Conservation (phyloP, 2,329 filamentous ascomycete species). For the Biscogniauxia mediterranea region DNA sequence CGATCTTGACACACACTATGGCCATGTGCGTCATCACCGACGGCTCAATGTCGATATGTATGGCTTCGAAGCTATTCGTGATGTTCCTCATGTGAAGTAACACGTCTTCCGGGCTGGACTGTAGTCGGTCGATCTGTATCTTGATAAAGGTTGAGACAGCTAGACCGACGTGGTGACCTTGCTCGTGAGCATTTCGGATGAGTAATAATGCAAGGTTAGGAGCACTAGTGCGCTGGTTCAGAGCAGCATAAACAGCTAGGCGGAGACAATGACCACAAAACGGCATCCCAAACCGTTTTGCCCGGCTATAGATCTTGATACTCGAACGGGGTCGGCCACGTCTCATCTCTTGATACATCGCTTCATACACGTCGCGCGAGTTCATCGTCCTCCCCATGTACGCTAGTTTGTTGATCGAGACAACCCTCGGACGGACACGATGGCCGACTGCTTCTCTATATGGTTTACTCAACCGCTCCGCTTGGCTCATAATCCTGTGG, state of each 20-base stretch:
- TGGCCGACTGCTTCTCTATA: background rate
- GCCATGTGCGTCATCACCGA: conserved; percentile 29
- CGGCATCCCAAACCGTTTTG: conserved; percentile 34
- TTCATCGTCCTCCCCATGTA: conserved; percentile 27
- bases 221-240: conserved; percentile 33
- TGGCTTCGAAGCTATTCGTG: conserved; percentile 25
- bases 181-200: conserved; percentile 38
- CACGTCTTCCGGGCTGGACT: conserved; percentile 20
- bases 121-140: conserved; percentile 23
- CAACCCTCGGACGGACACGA: conserved; percentile 1
- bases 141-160: conserved; percentile 32
- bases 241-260: conserved; percentile 45
- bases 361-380: conserved; percentile 33
- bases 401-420: conserved; percentile 23
- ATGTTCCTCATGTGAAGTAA: conserved; percentile 27
- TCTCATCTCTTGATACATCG: conserved; percentile 42
- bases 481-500: conserved; percentile 37
- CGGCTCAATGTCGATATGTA: conserved; percentile 24
- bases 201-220: conserved; percentile 37
- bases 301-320: conserved; percentile 39
- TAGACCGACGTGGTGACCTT: conserved; percentile 42
- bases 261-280: conserved; percentile 43
- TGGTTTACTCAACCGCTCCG: conserved; percentile 22
- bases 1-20: conserved; percentile 20
- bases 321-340: conserved; percentile 33